phyloP scores from a whole-genome alignment of 2,329 filamentous ascomycete species.

The Madurella fahalii region DNA sequence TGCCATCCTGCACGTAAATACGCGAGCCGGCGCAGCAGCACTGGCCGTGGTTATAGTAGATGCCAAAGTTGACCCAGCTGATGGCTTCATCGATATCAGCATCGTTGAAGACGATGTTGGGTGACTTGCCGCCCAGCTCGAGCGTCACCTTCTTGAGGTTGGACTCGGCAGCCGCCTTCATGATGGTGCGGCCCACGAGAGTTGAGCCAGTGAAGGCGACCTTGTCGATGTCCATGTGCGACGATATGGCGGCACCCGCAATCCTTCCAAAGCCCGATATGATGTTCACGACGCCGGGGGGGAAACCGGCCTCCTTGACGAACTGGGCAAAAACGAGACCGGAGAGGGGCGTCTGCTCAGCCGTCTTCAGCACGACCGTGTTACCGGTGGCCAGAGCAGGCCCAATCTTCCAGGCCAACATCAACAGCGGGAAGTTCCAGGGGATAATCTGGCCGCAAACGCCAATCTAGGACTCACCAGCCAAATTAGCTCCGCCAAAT shows the following conservation, averaged over 20 bases:
- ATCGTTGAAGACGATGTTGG: slow-evolving; percentile 76
- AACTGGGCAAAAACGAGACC: slow-evolving; percentile 61
- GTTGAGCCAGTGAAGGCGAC: slow-evolving; percentile 79
- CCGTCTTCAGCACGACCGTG: slow-evolving; percentile 68
- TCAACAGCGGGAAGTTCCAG: slow-evolving; percentile 82
- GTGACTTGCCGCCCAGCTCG: slow-evolving; percentile 75
- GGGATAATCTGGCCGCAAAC: slow-evolving; percentile 86
- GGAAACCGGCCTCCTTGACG: slow-evolving; percentile 74
- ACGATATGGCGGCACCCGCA: slow-evolving; percentile 70
- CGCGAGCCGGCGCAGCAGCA: slow-evolving; percentile 73
- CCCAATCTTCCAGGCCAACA: slow-evolving; percentile 79
- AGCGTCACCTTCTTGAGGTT: slow-evolving; percentile 81
- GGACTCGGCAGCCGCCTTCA: slow-evolving; percentile 73
- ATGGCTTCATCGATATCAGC: slow-evolving; percentile 74
- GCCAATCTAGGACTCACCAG: slow-evolving; percentile 47
- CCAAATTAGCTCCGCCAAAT: background rate
- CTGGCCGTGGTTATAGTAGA: slow-evolving; percentile 63
- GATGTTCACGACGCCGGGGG: slow-evolving; percentile 72
- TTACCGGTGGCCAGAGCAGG: slow-evolving; percentile 70
- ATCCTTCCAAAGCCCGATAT: slow-evolving; percentile 73
- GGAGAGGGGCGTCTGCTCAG: slow-evolving; percentile 71
- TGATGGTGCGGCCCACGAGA: slow-evolving; percentile 66
- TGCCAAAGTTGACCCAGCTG: slow-evolving; percentile 71
- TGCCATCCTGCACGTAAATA: slow-evolving; percentile 78
- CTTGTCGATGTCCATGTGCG: slow-evolving; percentile 81